Percentiles rank a stretch among this genome's conserved stretches.
Conservation (phyloP, 306 rosid genomes). For the Medicago truncatula region MtrunA17r5.0-ANR NC_053045.1:42048501-42049000, state of each 20-base stretch:
- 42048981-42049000: conserved; percentile 58
- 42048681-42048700: conserved; percentile 36
- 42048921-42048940: conserved; percentile 12
- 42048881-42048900: conserved; percentile 5
- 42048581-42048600: conserved; percentile 81
- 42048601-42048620: conserved; percentile 75
- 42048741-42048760: background rate
- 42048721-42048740: conserved; percentile 12
- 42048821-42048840: background rate
- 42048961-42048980: conserved; percentile 33
- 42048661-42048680: conserved; percentile 51
- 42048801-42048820: conserved; percentile 1
- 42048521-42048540: conserved; percentile 61
- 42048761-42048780: background rate
- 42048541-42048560: conserved; percentile 69
- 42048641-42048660: conserved; percentile 39
- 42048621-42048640: conserved; percentile 47
- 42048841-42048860: conserved; percentile 22
- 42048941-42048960: conserved; percentile 23
- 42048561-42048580: conserved; percentile 75
- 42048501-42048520: conserved; percentile 61
- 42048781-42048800: background rate
- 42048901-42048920: background rate
- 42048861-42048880: background rate
- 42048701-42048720: conserved; percentile 46